These are phyloP conservation scores for Dictyostelium purpureum DNA, from an alignment of 78 protist genomes.

Conservation along the genomic window DNA sequence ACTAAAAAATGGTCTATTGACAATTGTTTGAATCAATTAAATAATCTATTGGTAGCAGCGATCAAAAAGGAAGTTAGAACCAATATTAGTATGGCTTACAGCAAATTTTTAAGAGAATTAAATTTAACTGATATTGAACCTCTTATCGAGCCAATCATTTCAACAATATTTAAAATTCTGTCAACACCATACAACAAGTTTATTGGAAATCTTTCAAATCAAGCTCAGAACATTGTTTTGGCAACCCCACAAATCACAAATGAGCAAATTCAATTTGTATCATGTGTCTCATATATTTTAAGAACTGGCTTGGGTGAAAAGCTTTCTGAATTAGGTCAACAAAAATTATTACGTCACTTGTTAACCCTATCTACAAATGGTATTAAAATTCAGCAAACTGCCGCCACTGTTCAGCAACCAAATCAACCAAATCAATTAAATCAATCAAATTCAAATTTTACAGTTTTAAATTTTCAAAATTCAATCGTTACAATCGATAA, in stretches of 20 bases:
- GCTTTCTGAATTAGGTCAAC: conserved; percentile 54
- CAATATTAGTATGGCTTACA: conserved; percentile 21
- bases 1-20: conserved; percentile 28
- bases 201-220: background rate
- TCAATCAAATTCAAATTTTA: background rate
- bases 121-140: conserved; percentile 25
- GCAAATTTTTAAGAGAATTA: conserved; percentile 13
- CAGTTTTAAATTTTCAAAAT: background rate
- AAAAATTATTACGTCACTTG: conserved; percentile 22
- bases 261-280: conserved; percentile 33
- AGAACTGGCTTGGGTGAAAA: conserved; percentile 57
- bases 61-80: conserved; percentile 36
- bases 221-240: background rate
- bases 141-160: background rate
- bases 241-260: background rate
- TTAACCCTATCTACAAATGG: background rate
- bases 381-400: background rate
- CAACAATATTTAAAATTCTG: conserved; percentile 23
- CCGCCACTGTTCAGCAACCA: background rate
- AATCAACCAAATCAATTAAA: background rate
- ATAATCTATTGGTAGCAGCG: conserved; percentile 5
- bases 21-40: conserved; percentile 16
- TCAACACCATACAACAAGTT: background rate
- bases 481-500: background rate
- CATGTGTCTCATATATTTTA: conserved; percentile 40